Evolutionary conservation across 768 basidiomycete species (phyloP).

Genomic region (Mycena metata): DNA sequence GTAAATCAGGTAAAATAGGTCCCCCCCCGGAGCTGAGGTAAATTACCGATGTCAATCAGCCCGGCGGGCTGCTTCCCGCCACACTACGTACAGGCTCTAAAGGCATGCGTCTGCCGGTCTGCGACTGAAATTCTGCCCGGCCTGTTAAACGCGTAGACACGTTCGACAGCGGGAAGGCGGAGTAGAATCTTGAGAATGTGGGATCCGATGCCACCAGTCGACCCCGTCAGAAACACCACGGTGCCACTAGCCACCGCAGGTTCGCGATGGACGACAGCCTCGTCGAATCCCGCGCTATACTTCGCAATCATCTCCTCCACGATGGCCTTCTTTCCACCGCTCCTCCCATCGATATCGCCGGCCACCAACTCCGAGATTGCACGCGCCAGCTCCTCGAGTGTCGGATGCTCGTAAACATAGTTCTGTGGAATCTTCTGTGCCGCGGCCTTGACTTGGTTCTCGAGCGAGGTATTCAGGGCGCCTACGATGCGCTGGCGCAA

Average conservation of each 20-base stretch:
- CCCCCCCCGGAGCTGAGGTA: too few relatives aligned
- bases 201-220: constrained; percentile 58
- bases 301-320: constrained; percentile 26
- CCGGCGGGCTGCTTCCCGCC: too few relatives aligned
- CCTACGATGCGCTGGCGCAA: constrained; percentile 53
- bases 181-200: constrained; percentile 50
- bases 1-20: too few relatives aligned
- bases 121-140: constrained; percentile 20
- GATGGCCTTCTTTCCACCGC: background rate
- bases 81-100: too few relatives aligned
- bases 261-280: background rate
- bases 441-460: background rate
- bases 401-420: constrained; percentile 39
- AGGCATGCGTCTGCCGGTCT: constrained; percentile 48
- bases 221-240: constrained; percentile 56
- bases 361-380: constrained; percentile 3
- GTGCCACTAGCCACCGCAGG: constrained; percentile 8
- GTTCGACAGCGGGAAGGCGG: constrained; percentile 37
- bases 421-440: constrained; percentile 21
- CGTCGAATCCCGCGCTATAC: constrained; percentile 24
- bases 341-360: background rate
- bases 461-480: constrained; percentile 39
- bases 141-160: constrained; percentile 52
- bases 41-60: too few relatives aligned
- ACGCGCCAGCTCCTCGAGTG: constrained; percentile 31